A percentile compares a stretch with the other conserved stretches of the same genome.
These are phyloP conservation scores for Globisporangium barbulae DNA, from an alignment of 352 stramenopile genomes.

Conservation along the genomic window DNA sequence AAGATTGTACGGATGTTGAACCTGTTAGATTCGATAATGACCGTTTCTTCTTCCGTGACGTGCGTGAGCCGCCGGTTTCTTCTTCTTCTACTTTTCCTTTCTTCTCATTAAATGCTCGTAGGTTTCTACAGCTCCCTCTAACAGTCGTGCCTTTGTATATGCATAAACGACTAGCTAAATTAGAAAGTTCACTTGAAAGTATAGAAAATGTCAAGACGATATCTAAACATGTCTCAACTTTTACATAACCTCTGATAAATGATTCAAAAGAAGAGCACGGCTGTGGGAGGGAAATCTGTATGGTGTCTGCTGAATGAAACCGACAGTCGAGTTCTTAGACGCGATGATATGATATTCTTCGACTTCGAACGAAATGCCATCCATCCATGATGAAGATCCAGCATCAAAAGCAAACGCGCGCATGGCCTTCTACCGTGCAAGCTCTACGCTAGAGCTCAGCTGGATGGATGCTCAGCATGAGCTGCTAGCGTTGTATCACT, in stretches of 20 bases:
- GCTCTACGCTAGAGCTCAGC: not conserved
- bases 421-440: not conserved
- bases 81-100: not conserved
- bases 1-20: not conserved
- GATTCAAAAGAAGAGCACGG: too few relatives aligned
- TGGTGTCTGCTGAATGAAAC: too few relatives aligned
- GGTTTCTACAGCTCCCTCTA: not conserved
- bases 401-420: not conserved
- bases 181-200: too few relatives aligned
- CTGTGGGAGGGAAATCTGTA: too few relatives aligned
- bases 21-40: not conserved
- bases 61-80: not conserved
- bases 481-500: too few relatives aligned
- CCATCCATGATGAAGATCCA: not conserved
- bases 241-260: too few relatives aligned
- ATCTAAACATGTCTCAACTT: too few relatives aligned
- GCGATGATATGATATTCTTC: too few relatives aligned
- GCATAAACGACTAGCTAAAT: too few relatives aligned
- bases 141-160: too few relatives aligned
- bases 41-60: not conserved
- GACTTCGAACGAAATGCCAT: not conserved
- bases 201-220: too few relatives aligned
- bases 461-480: not conserved
- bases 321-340: too few relatives aligned
- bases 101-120: not conserved